phyloP scores from a whole-genome alignment of 2,329 filamentous ascomycete genomes.

The Ascochyta clinopodiicola region DNA sequence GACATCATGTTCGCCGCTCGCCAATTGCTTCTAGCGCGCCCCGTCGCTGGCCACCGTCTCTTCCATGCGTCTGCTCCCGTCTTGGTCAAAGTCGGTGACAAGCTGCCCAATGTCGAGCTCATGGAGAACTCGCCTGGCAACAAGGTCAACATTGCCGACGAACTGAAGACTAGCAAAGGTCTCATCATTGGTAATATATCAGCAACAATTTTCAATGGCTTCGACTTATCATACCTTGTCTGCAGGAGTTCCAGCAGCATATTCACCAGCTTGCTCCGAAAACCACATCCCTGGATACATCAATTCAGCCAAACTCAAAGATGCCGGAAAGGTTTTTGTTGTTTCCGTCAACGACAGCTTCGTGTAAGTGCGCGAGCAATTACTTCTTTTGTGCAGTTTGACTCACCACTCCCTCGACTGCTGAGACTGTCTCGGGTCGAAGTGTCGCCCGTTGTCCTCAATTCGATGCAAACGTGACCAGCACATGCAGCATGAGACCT shows the following conservation, averaged over 20 bases:
- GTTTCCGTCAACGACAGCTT: slow-evolving; percentile 94
- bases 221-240: slow-evolving; percentile 11
- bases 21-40: slow-evolving; percentile 31
- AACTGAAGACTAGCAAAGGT: slow-evolving; percentile 72
- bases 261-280: slow-evolving; percentile 66
- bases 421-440: slow-evolving; percentile 23
- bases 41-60: slow-evolving; percentile 31
- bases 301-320: slow-evolving; percentile 76
- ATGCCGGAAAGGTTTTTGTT: slow-evolving; percentile 85
- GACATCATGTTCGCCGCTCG: slow-evolving; percentile 32
- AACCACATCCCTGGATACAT: slow-evolving; percentile 87
- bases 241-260: slow-evolving; percentile 52
- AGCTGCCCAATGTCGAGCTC: slow-evolving; percentile 76
- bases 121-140: slow-evolving; percentile 88
- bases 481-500: slow-evolving; percentile 16
- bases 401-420: slow-evolving; percentile 9
- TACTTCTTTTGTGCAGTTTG: slow-evolving; percentile 4
- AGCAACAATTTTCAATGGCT: background rate
- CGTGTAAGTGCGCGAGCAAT: slow-evolving; percentile 67
- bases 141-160: slow-evolving; percentile 84
- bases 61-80: slow-evolving; percentile 71
- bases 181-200: slow-evolving; percentile 67
- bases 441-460: slow-evolving; percentile 12
- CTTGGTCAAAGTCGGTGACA: slow-evolving; percentile 78
- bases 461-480: slow-evolving; percentile 22